These are phyloP conservation scores for Ophiostoma angusticollis DNA, from an alignment of 2,329 filamentous ascomycete species.

Conservation along the genomic window DNA sequence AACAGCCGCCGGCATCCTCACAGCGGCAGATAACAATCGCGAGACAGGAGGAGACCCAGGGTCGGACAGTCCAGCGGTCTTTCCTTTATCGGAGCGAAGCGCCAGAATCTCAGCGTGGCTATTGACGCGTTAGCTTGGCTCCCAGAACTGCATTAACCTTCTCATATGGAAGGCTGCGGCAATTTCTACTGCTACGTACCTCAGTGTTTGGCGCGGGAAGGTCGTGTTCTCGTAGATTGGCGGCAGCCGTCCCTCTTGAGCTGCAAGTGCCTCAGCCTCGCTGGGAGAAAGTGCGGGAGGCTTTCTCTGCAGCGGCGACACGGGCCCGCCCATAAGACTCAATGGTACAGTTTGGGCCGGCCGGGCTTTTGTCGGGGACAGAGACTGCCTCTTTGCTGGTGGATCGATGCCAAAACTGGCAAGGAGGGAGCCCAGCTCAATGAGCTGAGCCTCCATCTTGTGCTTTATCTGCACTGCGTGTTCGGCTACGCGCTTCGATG, in stretches of 20 bases:
- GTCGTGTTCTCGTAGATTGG: constrained; percentile 58
- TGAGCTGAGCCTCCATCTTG: constrained; percentile 58
- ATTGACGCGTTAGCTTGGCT: no score
- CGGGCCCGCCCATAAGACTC: constrained; percentile 4
- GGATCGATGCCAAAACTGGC: constrained; percentile 51
- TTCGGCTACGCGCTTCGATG: constrained; percentile 46
- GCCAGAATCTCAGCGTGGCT: not conserved
- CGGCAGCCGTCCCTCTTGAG: constrained; percentile 44
- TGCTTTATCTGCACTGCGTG: constrained; percentile 57
- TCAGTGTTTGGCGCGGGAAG: constrained; percentile 55
- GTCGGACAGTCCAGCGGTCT: no score
- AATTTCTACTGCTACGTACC: constrained; percentile 32
- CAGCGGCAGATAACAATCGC: no score
- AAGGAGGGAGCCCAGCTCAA: constrained; percentile 56
- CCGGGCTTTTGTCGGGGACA: constrained; percentile 28
- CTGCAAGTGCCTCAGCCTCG: constrained; percentile 37
- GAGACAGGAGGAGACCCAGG: no score
- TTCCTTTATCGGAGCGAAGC: not conserved
- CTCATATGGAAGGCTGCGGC: no score
- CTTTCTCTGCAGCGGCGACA: constrained; percentile 30
- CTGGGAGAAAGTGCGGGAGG: constrained; percentile 43
- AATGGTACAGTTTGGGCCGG: constrained; percentile 32
- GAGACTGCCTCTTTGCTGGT: constrained; percentile 35
- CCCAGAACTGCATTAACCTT: no score
- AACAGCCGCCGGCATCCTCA: no score